Conservation (phyloP, 345 rosid species). For the Eucalyptus regnans region DNA sequence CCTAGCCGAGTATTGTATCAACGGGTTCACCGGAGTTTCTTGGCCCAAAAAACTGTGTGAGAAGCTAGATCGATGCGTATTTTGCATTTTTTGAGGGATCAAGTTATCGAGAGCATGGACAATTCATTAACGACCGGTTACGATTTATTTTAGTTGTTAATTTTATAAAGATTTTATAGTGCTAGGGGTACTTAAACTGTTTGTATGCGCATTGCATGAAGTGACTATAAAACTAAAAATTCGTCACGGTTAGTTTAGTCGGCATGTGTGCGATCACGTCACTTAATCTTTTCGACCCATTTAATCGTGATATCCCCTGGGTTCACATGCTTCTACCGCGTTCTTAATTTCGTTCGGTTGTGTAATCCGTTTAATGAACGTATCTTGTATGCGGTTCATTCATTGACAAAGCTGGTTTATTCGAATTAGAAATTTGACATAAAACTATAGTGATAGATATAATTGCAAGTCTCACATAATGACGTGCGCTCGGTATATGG, state of each 20-base stretch:
- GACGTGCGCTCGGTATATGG: neutral
- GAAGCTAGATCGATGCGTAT: neutral
- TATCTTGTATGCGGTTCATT: neutral
- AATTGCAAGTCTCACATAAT: neutral
- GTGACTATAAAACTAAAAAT: neutral
- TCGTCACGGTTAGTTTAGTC: neutral
- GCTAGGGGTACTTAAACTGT: neutral
- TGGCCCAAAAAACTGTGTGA: neutral
- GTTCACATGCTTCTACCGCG: neutral
- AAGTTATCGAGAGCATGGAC: neutral
- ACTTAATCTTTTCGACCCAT: neutral
- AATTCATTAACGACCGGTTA: neutral
- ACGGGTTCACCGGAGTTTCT: neutral
- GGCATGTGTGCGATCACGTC: accelerated
- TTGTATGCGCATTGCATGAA: neutral
- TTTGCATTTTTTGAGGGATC: neutral
- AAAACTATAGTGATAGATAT: neutral
- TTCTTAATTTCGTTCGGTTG: neutral
- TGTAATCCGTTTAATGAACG: neutral
- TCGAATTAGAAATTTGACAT: neutral
- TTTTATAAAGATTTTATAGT: neutral
- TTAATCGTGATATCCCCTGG: neutral
- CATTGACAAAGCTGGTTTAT: neutral
- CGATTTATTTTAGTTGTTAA: neutral
- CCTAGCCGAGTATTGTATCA: neutral